phyloP scores from a whole-genome alignment of 2,329 filamentous ascomycete species.

The Pyrenochaeta sp. region DNA sequence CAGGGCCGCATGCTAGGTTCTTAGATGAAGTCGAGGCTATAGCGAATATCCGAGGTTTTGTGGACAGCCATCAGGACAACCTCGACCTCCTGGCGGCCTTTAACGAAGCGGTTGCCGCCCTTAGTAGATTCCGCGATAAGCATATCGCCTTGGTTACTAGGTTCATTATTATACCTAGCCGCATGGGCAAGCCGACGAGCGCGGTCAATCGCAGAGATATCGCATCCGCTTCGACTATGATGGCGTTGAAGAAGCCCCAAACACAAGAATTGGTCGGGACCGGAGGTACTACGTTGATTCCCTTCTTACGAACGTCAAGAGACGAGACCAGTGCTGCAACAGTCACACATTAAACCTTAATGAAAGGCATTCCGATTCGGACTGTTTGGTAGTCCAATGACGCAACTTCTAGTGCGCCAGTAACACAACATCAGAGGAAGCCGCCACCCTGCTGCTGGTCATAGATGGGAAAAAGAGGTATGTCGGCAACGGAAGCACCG shows the following conservation, averaged over 20 bases:
- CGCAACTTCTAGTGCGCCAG: not conserved
- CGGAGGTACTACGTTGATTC: slow-evolving; percentile 62
- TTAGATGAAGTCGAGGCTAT: slow-evolving; percentile 56
- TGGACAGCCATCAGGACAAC: slow-evolving; percentile 45
- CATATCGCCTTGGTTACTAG: slow-evolving; percentile 63
- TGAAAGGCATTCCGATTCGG: not conserved
- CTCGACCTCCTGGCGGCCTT: slow-evolving; percentile 53
- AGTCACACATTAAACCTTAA: slow-evolving; percentile 14
- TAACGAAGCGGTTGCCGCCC: slow-evolving; percentile 55
- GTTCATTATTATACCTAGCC: slow-evolving; percentile 60
- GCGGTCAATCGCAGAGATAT: slow-evolving; percentile 49
- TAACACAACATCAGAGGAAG: slow-evolving; percentile 11
- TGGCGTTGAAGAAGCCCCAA: slow-evolving; percentile 40
- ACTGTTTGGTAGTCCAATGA: not conserved
- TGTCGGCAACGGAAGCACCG: slow-evolving; percentile 41
- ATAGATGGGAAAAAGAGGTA: slow-evolving; percentile 43
- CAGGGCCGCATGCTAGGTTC: slow-evolving; percentile 61
- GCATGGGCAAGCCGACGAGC: slow-evolving; percentile 31
- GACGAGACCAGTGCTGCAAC: slow-evolving; percentile 59
- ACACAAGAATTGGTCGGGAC: slow-evolving; percentile 57
- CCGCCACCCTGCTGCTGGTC: slow-evolving; percentile 31
- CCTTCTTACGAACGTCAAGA: slow-evolving; percentile 61
- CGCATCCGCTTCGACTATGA: slow-evolving; percentile 56
- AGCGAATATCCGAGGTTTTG: slow-evolving; percentile 58
- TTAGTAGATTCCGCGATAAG: slow-evolving; percentile 59